Percentiles rank a stretch among this genome's conserved stretches.
These are phyloP conservation scores for Saturnispora mendoncae DNA, from an alignment of 805 yeast genomes.

Conservation along the genomic window DNA sequence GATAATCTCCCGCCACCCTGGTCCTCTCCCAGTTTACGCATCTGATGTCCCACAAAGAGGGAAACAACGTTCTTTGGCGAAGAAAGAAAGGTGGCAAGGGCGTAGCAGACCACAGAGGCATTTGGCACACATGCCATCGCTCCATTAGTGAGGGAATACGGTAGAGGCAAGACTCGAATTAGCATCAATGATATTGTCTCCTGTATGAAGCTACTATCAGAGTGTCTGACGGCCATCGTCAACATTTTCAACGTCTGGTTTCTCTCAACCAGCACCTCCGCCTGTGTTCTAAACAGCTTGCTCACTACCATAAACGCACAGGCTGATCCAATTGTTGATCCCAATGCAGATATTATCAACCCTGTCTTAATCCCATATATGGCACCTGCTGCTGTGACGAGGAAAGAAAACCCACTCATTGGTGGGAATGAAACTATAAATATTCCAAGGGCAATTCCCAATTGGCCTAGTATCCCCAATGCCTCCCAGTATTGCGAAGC, in stretches of 20 bases:
- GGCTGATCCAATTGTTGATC: constrained; percentile 66
- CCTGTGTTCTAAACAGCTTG: constrained; percentile 45
- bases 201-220: constrained; percentile 34
- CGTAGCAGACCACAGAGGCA: constrained; percentile 50
- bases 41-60: constrained; percentile 66
- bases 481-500: constrained; percentile 37
- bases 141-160: constrained; percentile 87
- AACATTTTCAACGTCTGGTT: constrained; percentile 68
- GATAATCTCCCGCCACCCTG: constrained; percentile 38
- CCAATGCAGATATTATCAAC: constrained; percentile 53
- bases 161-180: constrained; percentile 82
- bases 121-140: constrained; percentile 86
- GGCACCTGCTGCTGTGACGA: constrained; percentile 66
- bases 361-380: constrained; percentile 83
- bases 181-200: constrained; percentile 59
- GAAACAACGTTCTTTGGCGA: constrained; percentile 78
- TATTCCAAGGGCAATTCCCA: constrained; percentile 43
- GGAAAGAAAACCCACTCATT: constrained; percentile 66
- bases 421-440: constrained; percentile 85
- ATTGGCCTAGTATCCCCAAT: constrained; percentile 20
- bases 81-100: constrained; percentile 62
- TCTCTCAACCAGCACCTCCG: constrained; percentile 48
- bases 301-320: constrained; percentile 65
- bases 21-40: constrained; percentile 60
- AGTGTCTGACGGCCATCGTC: constrained; percentile 60